Evolutionary conservation across 345 rosid species (phyloP).

Genomic region (Viola odorata): DNA sequence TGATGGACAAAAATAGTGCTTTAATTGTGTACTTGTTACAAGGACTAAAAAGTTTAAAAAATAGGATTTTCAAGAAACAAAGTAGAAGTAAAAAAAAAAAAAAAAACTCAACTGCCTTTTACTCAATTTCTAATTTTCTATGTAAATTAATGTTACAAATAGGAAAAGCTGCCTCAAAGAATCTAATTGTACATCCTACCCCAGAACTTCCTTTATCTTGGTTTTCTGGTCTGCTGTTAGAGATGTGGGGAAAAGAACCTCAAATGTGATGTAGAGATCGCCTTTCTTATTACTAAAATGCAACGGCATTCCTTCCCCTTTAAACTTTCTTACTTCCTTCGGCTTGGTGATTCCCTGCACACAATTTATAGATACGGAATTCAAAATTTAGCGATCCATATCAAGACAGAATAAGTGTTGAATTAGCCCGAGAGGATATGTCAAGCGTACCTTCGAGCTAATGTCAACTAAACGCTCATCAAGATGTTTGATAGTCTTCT

Average conservation of each 20-base stretch:
- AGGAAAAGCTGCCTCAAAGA: slow-evolving; percentile 1
- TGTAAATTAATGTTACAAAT: slow-evolving; percentile 9
- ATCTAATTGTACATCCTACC: slow-evolving; percentile 29
- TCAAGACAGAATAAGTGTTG: background rate
- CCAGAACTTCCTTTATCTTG: slow-evolving; percentile 66
- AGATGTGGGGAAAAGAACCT: slow-evolving; percentile 81
- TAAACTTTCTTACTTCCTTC: slow-evolving; percentile 79
- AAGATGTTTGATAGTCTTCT: slow-evolving; percentile 88
- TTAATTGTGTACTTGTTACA: too few relatives aligned
- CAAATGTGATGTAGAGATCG: slow-evolving; percentile 74
- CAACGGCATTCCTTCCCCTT: slow-evolving; percentile 97
- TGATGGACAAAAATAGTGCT: too few relatives aligned
- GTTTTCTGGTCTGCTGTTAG: slow-evolving; percentile 79
- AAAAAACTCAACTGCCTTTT: slow-evolving; percentile 1
- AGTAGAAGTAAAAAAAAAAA: background rate
- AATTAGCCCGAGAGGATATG: background rate
- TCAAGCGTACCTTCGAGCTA: slow-evolving; percentile 58
- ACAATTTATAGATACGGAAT: background rate
- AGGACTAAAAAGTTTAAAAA: too few relatives aligned
- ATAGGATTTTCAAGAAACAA: background rate
- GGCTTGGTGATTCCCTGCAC: slow-evolving; percentile 88
- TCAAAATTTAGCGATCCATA: too few relatives aligned
- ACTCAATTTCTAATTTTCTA: background rate
- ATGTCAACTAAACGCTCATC: slow-evolving; percentile 91
- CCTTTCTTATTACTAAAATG: slow-evolving; percentile 85